These are phyloP conservation scores for Ziziphus jujuba DNA, from an alignment of 306 rosid species.

Conservation along the genomic window DNA sequence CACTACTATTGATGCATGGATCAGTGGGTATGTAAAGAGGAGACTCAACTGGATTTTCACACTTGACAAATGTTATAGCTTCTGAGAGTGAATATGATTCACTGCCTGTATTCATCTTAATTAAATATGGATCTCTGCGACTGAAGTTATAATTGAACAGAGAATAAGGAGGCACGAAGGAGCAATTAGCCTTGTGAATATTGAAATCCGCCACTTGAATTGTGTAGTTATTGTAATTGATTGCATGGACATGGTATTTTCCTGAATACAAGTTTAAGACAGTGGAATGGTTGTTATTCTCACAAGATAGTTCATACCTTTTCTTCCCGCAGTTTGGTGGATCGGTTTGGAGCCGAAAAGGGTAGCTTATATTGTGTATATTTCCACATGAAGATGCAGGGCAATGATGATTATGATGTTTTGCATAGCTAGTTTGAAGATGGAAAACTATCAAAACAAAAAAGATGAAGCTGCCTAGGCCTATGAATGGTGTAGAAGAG, in stretches of 20 bases:
- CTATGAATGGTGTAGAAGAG: too few species aligned
- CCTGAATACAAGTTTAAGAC: neutral
- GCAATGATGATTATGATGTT: neutral
- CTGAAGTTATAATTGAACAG: constrained; percentile 1
- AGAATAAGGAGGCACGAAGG: constrained; percentile 3
- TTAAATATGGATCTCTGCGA: neutral
- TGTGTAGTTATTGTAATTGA: constrained; percentile 14
- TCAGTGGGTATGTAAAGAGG: neutral
- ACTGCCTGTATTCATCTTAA: too few species aligned
- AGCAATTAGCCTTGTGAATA: neutral
- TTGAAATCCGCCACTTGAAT: constrained; percentile 28
- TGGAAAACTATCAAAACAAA: too few species aligned
- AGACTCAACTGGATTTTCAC: neutral
- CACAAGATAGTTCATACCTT: constrained; percentile 10
- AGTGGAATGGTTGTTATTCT: neutral
- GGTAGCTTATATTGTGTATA: neutral
- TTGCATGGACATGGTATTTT: neutral
- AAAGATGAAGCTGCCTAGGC: too few species aligned
- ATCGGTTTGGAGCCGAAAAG: constrained; percentile 4
- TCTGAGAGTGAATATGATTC: too few species aligned
- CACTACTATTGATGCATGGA: neutral
- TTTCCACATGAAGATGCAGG: constrained; percentile 6
- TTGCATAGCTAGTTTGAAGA: too few species aligned
- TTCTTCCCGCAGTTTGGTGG: neutral
- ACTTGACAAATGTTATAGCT: neutral